Conservation (phyloP, 805 yeast genomes). For the Tetrapisispora phaffii region DNA sequence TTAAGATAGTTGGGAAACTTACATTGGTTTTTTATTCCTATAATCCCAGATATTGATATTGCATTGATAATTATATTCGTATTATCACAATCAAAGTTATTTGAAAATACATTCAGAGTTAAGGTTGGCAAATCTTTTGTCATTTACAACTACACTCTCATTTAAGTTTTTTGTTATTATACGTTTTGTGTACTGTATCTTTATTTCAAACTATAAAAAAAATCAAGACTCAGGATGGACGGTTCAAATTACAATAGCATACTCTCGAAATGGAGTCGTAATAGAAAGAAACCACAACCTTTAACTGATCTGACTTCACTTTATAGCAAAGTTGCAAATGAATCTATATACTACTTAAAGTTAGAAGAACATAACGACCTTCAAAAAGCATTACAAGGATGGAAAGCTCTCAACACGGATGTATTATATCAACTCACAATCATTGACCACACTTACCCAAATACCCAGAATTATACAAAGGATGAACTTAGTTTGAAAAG, state of each 20-base stretch:
- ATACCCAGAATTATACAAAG: conserved; percentile 29
- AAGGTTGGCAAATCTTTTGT: too few relatives aligned
- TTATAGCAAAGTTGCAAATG: conserved; percentile 53
- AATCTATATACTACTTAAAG: conserved; percentile 45
- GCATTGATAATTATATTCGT: too few relatives aligned
- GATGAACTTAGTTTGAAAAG: conserved; percentile 39
- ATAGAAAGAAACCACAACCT: conserved; percentile 52
- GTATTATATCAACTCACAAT: conserved; percentile 46
- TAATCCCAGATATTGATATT: too few relatives aligned
- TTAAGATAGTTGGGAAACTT: too few relatives aligned
- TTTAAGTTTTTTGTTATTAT: neutral
- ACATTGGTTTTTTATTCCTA: too few relatives aligned
- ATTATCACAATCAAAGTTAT: too few relatives aligned
- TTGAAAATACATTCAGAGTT: too few relatives aligned
- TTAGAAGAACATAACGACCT: conserved; percentile 46
- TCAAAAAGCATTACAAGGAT: conserved; percentile 55
- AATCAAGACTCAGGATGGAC: neutral
- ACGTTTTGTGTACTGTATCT: neutral
- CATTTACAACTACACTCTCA: too few relatives aligned
- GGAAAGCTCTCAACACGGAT: conserved; percentile 62
- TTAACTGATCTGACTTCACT: conserved; percentile 49
- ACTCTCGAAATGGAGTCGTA: conserved; percentile 6
- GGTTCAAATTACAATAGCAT: neutral
- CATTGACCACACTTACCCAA: conserved; percentile 35
- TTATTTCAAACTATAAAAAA: neutral